Percentiles rank a stretch among this genome's conserved stretches.
Evolutionary conservation across 129 eudicot genomes (phyloP).

Genomic region (Artemisia tridentata): DNA sequence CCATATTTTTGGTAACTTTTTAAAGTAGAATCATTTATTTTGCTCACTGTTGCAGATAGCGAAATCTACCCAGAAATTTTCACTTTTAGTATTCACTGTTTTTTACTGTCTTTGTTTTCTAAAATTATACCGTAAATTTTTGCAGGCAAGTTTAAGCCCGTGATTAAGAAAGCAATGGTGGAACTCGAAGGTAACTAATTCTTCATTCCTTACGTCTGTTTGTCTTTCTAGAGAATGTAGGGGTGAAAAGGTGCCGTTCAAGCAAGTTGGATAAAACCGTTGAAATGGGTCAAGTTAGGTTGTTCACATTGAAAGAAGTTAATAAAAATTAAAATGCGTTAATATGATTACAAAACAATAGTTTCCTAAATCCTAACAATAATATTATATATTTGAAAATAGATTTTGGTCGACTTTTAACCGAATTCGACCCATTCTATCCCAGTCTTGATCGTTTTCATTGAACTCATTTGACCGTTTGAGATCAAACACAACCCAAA

Average conservation of each 20-base stretch:
- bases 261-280: no score
- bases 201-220: neutral
- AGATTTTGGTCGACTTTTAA: no score
- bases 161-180: slow-evolving; percentile 98
- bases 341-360: no score
- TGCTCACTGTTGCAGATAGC: neutral
- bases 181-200: slow-evolving; percentile 76
- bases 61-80: neutral
- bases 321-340: no score
- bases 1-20: neutral
- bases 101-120: neutral
- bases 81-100: neutral
- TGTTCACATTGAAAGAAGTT: no score
- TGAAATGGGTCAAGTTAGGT: no score
- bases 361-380: no score
- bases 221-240: no score
- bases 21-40: neutral
- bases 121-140: neutral
- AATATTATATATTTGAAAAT: no score
- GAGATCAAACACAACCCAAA: neutral
- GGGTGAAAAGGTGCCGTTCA: no score
- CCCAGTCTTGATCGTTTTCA: no score
- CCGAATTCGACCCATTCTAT: no score
- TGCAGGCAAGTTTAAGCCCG: slow-evolving; percentile 95
- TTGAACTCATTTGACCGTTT: neutral